Percentiles rank a stretch among this genome's conserved stretches.
These are phyloP conservation scores for Metroxylon sagu DNA, from an alignment of 176 grass and related monocot species.

Conservation along the genomic window DNA sequence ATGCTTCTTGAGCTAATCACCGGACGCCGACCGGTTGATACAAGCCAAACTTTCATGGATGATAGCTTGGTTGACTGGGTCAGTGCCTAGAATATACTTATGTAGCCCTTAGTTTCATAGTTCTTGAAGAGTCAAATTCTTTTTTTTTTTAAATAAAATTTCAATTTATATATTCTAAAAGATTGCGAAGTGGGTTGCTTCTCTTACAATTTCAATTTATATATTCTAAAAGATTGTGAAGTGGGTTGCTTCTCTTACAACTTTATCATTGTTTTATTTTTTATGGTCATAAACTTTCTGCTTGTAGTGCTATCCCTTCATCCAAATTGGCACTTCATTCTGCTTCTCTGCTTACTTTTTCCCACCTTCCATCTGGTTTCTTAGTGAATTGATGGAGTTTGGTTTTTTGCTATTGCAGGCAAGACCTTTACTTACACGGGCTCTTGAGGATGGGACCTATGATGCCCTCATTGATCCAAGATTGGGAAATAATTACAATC, in stretches of 20 bases:
- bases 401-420: slow-evolving; percentile 38
- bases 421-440: slow-evolving; percentile 62
- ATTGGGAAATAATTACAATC: slow-evolving; percentile 47
- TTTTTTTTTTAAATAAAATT: background rate
- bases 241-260: too few species aligned
- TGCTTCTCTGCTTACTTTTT: background rate
- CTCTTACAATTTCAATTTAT: too few species aligned
- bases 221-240: too few species aligned
- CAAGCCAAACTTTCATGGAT: slow-evolving; percentile 62
- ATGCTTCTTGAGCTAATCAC: slow-evolving; percentile 98
- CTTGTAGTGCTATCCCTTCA: too few species aligned
- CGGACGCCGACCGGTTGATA: slow-evolving; percentile 69
- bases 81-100: slow-evolving; percentile 24
- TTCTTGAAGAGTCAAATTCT: background rate
- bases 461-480: slow-evolving; percentile 64
- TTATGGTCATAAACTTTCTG: too few species aligned
- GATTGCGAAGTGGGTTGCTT: too few species aligned
- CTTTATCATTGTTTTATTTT: too few species aligned
- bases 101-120: too few species aligned
- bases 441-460: slow-evolving; percentile 56
- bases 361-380: background rate
- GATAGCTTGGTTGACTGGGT: slow-evolving; percentile 97
- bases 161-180: too few species aligned
- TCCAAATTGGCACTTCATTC: too few species aligned
- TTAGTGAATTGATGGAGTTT: background rate